phyloP scores from a whole-genome alignment of 441 rosid genomes.

The Erysimum cheiri region DNA sequence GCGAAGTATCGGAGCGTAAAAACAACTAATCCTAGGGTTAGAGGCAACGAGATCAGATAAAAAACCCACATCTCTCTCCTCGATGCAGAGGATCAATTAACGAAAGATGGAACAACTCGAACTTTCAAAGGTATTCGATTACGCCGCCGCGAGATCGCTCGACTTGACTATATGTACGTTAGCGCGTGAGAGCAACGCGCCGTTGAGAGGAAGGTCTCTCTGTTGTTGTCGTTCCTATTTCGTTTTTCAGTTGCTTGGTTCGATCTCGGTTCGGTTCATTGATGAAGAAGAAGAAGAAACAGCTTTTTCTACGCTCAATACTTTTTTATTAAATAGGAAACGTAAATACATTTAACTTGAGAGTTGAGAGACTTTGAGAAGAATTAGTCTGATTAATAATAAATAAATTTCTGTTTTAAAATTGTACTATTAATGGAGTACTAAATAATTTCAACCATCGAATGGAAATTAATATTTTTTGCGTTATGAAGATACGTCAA shows the following conservation, averaged over 20 bases:
- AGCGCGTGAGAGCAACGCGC: constrained; percentile 37
- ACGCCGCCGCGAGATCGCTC: constrained; percentile 33
- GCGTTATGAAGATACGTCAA: not conserved
- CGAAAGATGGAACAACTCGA: not conserved
- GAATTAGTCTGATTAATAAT: constrained; percentile 29
- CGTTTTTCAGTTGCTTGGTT: constrained; percentile 1
- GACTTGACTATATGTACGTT: not conserved
- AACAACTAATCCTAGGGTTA: constrained; percentile 91
- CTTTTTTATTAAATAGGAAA: not conserved
- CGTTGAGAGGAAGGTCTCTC: constrained; percentile 28
- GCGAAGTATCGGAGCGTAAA: constrained; percentile 86
- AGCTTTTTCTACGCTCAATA: constrained; percentile 13
- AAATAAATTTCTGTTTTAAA: no score
- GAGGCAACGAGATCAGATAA: constrained; percentile 94
- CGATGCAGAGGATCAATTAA: constrained; percentile 12
- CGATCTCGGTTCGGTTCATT: constrained; percentile 34
- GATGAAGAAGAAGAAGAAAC: constrained; percentile 18
- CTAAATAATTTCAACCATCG: constrained; percentile 15
- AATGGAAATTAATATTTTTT: not conserved
- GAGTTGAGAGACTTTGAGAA: constrained; percentile 7
- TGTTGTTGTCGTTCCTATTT: constrained; percentile 10
- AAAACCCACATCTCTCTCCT: constrained; percentile 89
- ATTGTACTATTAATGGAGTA: not conserved
- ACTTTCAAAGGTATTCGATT: constrained; percentile 7
- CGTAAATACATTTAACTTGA: constrained; percentile 35